Percentiles rank a stretch among this genome's conserved stretches.
phyloP scores from a whole-genome alignment of 179 eudicot genomes.

The Nepenthes alata region DNA sequence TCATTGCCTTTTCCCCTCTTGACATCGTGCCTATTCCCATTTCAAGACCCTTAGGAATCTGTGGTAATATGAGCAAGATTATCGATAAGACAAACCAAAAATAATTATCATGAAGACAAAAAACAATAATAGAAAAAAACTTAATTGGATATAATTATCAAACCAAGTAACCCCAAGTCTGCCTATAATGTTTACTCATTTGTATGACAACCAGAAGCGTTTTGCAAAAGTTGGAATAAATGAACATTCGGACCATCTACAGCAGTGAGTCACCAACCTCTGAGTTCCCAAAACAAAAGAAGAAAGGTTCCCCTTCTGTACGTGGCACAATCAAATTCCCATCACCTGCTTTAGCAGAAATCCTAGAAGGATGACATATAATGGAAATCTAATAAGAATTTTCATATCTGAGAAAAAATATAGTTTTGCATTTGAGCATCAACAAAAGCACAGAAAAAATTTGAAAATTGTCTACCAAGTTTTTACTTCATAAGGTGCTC shows the following conservation, averaged over 20 bases:
- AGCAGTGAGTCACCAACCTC: slow-evolving; percentile 42
- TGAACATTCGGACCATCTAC: background rate
- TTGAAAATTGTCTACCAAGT: slow-evolving; percentile 44
- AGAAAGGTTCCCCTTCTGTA: slow-evolving; percentile 58
- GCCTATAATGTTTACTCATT: too few relatives aligned
- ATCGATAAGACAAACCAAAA: background rate
- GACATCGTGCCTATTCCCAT: slow-evolving; percentile 95
- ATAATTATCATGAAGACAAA: too few relatives aligned
- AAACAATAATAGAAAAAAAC: background rate
- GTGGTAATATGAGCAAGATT: slow-evolving; percentile 3
- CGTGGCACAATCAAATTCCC: slow-evolving; percentile 54
- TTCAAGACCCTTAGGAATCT: slow-evolving; percentile 96
- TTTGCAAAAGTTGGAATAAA: too few relatives aligned
- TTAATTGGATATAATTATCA: too few relatives aligned
- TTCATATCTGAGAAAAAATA: background rate
- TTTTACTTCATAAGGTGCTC: slow-evolving; percentile 94
- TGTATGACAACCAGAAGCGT: too few relatives aligned
- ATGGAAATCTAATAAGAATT: background rate
- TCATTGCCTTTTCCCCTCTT: slow-evolving; percentile 73
- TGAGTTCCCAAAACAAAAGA: slow-evolving; percentile 82
- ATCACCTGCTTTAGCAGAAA: slow-evolving; percentile 69
- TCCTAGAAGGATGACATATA: slow-evolving; percentile 27
- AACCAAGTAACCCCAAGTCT: too few relatives aligned
- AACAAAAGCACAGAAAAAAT: background rate
- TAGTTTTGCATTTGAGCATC: background rate